A percentile compares a stretch with the other conserved stretches of the same genome.
Evolutionary conservation across 257 asterid species (phyloP).

Genomic region (Solanum bulbocastanum): DNA sequence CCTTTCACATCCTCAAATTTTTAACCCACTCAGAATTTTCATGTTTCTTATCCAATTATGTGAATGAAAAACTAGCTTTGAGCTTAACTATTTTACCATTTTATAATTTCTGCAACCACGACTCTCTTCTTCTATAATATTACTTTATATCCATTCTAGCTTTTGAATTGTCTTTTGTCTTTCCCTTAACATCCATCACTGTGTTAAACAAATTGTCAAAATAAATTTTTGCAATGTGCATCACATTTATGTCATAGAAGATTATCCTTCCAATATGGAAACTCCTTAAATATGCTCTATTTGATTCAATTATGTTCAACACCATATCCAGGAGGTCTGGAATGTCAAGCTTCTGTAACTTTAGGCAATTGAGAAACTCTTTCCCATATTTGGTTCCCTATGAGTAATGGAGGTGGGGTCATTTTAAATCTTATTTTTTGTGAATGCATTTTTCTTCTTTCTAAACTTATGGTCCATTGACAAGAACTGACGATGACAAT

Average conservation of each 20-base stretch:
- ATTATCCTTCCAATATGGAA: not conserved
- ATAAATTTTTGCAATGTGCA: no score
- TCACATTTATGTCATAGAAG: not conserved
- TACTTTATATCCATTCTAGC: not conserved
- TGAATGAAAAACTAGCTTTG: not conserved
- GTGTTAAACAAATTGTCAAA: not conserved
- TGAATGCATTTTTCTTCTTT: not conserved
- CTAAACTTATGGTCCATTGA: not conserved
- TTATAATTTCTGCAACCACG: not conserved
- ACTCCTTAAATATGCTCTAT: not conserved
- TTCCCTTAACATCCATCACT: not conserved
- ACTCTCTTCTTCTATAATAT: not conserved
- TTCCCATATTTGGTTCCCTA: not conserved
- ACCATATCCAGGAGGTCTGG: not conserved
- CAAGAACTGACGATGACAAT: not conserved
- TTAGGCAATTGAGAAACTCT: not conserved
- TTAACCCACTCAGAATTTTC: not conserved
- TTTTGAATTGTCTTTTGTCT: not conserved
- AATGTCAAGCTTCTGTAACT: not conserved
- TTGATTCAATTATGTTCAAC: not conserved
- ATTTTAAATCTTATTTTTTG: not conserved
- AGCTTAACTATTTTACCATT: not conserved
- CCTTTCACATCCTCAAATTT: not conserved
- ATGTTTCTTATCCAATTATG: not conserved
- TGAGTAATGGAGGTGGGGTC: not conserved